Percentiles rank a stretch among this genome's conserved stretches.
phyloP scores from a whole-genome alignment of 73 alveolate genomes.

The Paramecium caudatum region DNA sequence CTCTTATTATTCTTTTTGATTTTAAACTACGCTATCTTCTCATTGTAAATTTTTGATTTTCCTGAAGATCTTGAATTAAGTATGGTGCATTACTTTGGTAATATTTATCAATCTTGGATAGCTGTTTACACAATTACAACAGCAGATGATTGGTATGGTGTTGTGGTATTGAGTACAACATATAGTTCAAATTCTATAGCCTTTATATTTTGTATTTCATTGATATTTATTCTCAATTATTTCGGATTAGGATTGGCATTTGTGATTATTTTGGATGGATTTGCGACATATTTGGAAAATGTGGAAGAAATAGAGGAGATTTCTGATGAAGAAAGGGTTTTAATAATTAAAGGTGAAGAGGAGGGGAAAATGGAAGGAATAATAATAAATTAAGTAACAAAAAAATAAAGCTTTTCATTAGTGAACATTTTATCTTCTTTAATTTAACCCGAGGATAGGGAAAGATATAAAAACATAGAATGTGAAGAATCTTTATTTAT shows the following conservation, averaged over 20 bases:
- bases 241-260: conserved; percentile 19
- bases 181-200: conserved; percentile 1
- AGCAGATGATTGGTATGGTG: conserved; percentile 72
- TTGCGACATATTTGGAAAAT: conserved; percentile 26
- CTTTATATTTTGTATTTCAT: conserved; percentile 45
- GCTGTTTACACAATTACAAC: conserved; percentile 56
- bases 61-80: conserved; percentile 16
- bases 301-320: conserved; percentile 48
- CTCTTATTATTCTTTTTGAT: conserved; percentile 49
- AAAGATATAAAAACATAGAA: not conserved
- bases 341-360: not conserved
- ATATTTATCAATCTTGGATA: conserved; percentile 53
- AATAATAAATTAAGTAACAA: not conserved
- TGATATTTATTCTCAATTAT: conserved; percentile 37
- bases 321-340: not conserved
- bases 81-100: conserved; percentile 44
- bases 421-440: not conserved
- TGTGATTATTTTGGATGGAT: conserved; percentile 54
- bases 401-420: not conserved
- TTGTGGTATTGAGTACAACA: conserved; percentile 21
- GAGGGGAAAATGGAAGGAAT: not conserved
- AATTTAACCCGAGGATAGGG: conserved; percentile 28
- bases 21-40: conserved; percentile 47
- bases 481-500: not conserved
- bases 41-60: conserved; percentile 33